Conservation (phyloP, 495 filamentous ascomycete genomes). For the Symbiotaphrina buchneri region DNA sequence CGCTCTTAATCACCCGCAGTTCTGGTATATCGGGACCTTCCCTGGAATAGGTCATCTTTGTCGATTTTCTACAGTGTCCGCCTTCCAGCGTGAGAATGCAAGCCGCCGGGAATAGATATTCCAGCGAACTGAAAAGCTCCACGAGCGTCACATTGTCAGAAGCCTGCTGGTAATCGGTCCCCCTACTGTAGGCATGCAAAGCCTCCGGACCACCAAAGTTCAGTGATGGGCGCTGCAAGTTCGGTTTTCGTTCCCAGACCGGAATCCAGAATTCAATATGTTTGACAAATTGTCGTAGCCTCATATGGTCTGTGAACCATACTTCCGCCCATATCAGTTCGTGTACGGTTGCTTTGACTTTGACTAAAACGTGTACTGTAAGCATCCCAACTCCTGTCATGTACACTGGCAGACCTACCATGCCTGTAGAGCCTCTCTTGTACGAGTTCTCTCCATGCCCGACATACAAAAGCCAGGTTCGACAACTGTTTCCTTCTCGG, state of each 20-base stretch:
- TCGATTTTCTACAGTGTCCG: constrained; percentile 49
- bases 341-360: constrained; percentile 43
- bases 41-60: constrained; percentile 33
- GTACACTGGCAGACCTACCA: constrained; percentile 15
- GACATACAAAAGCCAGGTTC: constrained; percentile 36
- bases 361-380: constrained; percentile 17
- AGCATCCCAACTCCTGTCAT: constrained; percentile 3
- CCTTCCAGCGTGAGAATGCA: constrained; percentile 50
- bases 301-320: constrained; percentile 33
- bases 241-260: constrained; percentile 33
- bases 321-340: constrained; percentile 26
- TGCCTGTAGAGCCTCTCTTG: constrained; percentile 50
- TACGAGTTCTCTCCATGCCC: constrained; percentile 36
- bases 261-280: constrained; percentile 58
- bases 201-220: constrained; percentile 16
- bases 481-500: constrained; percentile 41
- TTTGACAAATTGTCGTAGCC: constrained; percentile 37
- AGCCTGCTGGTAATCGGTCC: too few species aligned
- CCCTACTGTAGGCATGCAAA: constrained; percentile 20
- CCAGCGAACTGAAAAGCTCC: constrained; percentile 38
- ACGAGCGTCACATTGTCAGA: constrained; percentile 48
- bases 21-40: too few species aligned
- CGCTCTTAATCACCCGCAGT: constrained; percentile 19
- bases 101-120: constrained; percentile 30
- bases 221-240: constrained; percentile 8